phyloP scores from a whole-genome alignment of 441 rosid species.

The Adansonia grandidieri region DNA sequence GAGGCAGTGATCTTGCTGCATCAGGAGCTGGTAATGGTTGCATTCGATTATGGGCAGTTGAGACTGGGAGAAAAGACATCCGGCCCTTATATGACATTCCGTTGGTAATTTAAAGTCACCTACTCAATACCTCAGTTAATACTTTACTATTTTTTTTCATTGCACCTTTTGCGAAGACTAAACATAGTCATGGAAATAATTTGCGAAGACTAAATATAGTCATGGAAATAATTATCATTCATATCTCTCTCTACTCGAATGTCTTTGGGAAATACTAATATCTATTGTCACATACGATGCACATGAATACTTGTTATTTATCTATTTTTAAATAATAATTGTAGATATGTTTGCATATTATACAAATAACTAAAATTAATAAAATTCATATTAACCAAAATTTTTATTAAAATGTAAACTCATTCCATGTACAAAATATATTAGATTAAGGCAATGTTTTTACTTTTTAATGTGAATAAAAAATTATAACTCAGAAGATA shows the following conservation, averaged over 20 bases:
- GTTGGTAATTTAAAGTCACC: constrained; percentile 53
- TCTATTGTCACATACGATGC: neutral
- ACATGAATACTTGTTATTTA: neutral
- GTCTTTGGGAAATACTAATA: neutral
- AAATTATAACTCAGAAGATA: neutral
- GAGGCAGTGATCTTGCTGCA: constrained; percentile 93
- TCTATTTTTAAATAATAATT: neutral
- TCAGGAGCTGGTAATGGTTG: constrained; percentile 96
- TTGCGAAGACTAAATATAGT: neutral
- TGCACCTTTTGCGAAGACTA: too few species aligned
- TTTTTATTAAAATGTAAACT: neutral
- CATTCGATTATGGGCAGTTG: constrained; percentile 74
- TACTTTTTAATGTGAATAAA: too few species aligned
- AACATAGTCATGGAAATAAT: too few species aligned
- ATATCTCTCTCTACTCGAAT: neutral
- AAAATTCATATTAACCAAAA: neutral
- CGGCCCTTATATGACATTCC: constrained; percentile 66
- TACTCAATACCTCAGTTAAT: constrained; percentile 14
- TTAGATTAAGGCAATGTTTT: too few species aligned
- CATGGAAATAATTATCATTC: neutral
- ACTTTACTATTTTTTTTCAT: neutral
- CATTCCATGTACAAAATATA: too few species aligned
- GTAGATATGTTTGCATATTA: neutral
- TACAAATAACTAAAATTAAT: neutral
- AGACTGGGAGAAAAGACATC: constrained; percentile 52